Conservation (phyloP, 139 green algal genomes). For the Coccomyxa sp. region DNA sequence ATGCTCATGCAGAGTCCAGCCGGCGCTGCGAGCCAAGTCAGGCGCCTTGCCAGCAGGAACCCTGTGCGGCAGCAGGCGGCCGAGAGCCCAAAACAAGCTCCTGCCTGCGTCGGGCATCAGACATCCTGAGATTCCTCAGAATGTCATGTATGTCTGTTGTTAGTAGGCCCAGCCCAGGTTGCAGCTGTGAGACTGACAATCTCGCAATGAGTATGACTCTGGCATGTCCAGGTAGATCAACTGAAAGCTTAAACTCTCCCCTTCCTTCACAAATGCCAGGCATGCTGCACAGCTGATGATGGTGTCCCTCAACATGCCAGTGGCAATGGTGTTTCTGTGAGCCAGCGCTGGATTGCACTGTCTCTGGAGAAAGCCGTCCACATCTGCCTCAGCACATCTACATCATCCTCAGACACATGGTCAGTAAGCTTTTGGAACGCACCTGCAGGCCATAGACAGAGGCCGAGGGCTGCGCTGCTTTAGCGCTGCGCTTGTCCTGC, state of each 20-base stretch:
- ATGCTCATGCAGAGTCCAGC: conserved; percentile 59
- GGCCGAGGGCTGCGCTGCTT: conserved; percentile 2
- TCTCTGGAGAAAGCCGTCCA: not conserved
- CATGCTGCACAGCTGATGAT: not conserved
- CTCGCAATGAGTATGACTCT: too few species aligned
- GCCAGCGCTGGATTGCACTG: not conserved
- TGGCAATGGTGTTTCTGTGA: not conserved
- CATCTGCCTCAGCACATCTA: too few species aligned
- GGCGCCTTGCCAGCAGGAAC: conserved; percentile 58
- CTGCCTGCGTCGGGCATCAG: conserved; percentile 62
- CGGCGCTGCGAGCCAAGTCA: conserved; percentile 39
- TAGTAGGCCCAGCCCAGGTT: too few species aligned
- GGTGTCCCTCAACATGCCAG: not conserved
- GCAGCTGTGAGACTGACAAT: too few species aligned
- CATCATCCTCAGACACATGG: too few species aligned
- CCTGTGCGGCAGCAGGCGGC: conserved; percentile 62
- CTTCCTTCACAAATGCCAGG: too few species aligned
- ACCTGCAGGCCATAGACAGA: conserved; percentile 19
- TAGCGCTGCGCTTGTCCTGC: conserved; percentile 6
- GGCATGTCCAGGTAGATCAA: too few species aligned
- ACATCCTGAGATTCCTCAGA: too few species aligned
- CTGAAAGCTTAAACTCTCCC: too few species aligned
- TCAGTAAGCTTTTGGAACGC: too few species aligned
- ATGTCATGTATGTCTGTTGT: too few species aligned
- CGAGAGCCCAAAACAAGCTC: conserved; percentile 79